Percentiles rank a stretch among this genome's conserved stretches.
Evolutionary conservation across 257 asterid species (phyloP).

Genomic region (Gynochthodes officinalis): DNA sequence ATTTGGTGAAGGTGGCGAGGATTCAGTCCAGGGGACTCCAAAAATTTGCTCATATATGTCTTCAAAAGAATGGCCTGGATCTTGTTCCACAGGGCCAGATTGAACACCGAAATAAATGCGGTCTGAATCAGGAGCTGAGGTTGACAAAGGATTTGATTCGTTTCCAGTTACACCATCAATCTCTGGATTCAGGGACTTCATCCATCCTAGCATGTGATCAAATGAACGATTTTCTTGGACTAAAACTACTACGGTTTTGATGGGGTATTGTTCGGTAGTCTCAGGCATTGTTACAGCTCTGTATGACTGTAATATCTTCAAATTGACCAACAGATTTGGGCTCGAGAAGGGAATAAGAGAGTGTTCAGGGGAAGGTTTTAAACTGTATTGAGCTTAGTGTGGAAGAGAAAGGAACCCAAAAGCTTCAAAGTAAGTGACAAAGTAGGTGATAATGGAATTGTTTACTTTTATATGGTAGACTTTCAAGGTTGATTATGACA

Average conservation of each 20-base stretch:
- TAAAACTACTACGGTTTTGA: conserved; percentile 61
- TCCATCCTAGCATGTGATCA: conserved; percentile 76
- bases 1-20: conserved; percentile 17
- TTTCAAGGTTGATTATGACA: too few relatives aligned
- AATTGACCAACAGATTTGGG: neutral
- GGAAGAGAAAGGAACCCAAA: neutral
- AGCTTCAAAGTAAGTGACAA: neutral
- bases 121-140: conserved; percentile 28
- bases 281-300: conserved; percentile 11
- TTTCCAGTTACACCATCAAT: conserved; percentile 62
- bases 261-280: conserved; percentile 29
- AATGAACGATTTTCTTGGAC: conserved; percentile 81
- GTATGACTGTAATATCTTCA: neutral
- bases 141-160: conserved; percentile 49
- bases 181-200: conserved; percentile 53
- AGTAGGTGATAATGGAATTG: neutral
- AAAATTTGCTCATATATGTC: conserved; percentile 53
- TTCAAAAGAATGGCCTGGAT: conserved; percentile 76
- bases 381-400: neutral
- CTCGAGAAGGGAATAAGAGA: neutral
- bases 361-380: neutral
- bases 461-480: too few relatives aligned
- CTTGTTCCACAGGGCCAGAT: conserved; percentile 42
- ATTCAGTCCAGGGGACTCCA: conserved; percentile 45
- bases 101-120: conserved; percentile 22